Base-by-base conservation (phyloP, 78 protist genomes). In the Dictyostelium capitatum region DNA sequence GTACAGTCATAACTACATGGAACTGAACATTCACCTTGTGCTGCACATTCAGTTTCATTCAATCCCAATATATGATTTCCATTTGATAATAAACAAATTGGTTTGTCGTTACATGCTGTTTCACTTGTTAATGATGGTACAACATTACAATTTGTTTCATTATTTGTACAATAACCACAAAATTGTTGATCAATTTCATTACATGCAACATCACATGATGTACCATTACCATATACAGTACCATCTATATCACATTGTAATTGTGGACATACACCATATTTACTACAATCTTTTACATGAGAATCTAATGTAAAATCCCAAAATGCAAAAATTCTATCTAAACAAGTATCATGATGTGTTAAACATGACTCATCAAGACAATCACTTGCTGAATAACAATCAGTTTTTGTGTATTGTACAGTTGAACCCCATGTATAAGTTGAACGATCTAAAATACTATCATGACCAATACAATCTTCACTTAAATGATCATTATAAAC, bases 301-400 rank as follows among this genome's bases (percentile, higher is more conserved):
- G 41, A 67, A 28, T 30, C 80, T 0, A 20, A 54, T 30, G 30
- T 82, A 77, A 43, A 64, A 51, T 17, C 69, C 65, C 37, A 47
- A 56, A 8, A 54, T 6, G 11, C 5, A 12, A 54, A 79, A 56
- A 75, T 6, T 3, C 28, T 69, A 48, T 87, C 93, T 17, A 75
- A 77, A 74, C 84, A 77, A 20, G 79, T 56, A 25, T 87, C 93
- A 47, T 87, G 93, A 25, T 19, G 51, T 14, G 62, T 28, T 9
- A 32, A 25, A 65, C 93, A 87, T 46, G 93, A 46, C 4, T 17
- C 12, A 51, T 87, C 93, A 2, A 87, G 8, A 48, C 93, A 87
- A 11, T 47, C 75, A 28, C 23, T 41, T 11, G 41, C 15, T 12
- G 78, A 28, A 70, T 70, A 70, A 70, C 78, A 70, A 25, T 67